These are phyloP conservation scores for Colletotrichum coccodes DNA, from an alignment of 2,329 filamentous ascomycete genomes.

Conservation along the genomic window DNA sequence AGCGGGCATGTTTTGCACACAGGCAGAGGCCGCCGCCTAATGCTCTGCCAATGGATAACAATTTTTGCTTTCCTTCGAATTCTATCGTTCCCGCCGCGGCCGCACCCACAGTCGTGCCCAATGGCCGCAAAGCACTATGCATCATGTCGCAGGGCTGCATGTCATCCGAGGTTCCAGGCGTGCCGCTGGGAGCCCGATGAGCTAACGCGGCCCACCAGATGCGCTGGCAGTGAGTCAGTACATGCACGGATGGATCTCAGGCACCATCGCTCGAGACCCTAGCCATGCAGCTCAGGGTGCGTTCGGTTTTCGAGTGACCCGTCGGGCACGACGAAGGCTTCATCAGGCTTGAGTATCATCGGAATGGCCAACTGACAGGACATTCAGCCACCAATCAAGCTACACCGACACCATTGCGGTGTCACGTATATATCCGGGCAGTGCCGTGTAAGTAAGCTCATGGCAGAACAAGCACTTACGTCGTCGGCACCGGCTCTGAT, in stretches of 20 bases:
- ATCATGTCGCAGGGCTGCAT: slow-evolving; percentile 22
- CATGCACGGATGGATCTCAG: slow-evolving; percentile 27
- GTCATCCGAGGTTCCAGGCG: slow-evolving; percentile 17
- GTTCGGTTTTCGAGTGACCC: background rate
- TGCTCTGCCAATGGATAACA: slow-evolving; percentile 13
- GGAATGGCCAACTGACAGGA: background rate
- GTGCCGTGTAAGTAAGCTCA: slow-evolving; percentile 24
- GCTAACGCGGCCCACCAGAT: slow-evolving; percentile 27
- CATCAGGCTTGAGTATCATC: background rate
- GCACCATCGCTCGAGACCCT: slow-evolving; percentile 17
- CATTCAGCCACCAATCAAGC: slow-evolving; percentile 18
- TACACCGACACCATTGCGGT: slow-evolving; percentile 13
- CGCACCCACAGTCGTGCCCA: slow-evolving; percentile 15
- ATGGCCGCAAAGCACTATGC: background rate
- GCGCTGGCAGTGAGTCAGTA: slow-evolving; percentile 32
- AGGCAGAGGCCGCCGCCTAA: background rate
- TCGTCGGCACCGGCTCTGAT: background rate
- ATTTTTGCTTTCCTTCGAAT: background rate
- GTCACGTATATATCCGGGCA: slow-evolving; percentile 28
- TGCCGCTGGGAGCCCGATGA: slow-evolving; percentile 10
- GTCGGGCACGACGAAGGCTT: slow-evolving; percentile 13
- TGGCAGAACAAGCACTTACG: slow-evolving; percentile 10
- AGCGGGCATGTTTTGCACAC: slow-evolving; percentile 9
- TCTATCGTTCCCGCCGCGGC: slow-evolving; percentile 13
- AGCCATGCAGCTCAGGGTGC: slow-evolving; percentile 6